phyloP scores from a whole-genome alignment of 2,329 filamentous ascomycete genomes.

The Cryphonectria nitschkei region DNA sequence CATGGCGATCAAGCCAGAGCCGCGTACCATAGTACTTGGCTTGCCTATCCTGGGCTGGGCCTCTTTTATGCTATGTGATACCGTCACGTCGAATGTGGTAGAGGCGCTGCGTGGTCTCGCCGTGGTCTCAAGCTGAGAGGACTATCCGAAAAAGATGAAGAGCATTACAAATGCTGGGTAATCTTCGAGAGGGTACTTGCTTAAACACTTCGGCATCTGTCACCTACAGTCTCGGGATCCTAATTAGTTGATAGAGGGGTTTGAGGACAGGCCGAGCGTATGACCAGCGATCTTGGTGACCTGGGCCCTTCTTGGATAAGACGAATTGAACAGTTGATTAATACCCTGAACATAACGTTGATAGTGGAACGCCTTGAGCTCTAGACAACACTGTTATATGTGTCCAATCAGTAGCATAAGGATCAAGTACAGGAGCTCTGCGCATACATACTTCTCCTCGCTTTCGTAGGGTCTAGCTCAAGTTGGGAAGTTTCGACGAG shows the following conservation, averaged over 20 bases:
- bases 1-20: neutral
- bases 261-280: neutral
- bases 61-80: neutral
- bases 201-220: neutral
- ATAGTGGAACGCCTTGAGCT: neutral
- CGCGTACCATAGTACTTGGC: neutral
- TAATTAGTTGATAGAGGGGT: neutral
- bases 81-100: neutral
- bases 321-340: neutral
- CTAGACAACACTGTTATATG: neutral
- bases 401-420: neutral
- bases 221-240: neutral
- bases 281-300: neutral
- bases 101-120: neutral
- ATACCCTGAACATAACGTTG: neutral
- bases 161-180: neutral
- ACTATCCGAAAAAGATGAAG: neutral
- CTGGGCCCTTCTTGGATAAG: neutral
- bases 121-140: neutral
- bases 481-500: neutral
- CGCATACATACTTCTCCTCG: neutral
- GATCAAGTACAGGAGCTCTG: neutral
- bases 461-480: neutral
- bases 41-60: neutral
- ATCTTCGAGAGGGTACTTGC: too few species aligned